phyloP scores from a whole-genome alignment of 2,329 filamentous ascomycete species.

The Diaporthe sp. region DNA sequence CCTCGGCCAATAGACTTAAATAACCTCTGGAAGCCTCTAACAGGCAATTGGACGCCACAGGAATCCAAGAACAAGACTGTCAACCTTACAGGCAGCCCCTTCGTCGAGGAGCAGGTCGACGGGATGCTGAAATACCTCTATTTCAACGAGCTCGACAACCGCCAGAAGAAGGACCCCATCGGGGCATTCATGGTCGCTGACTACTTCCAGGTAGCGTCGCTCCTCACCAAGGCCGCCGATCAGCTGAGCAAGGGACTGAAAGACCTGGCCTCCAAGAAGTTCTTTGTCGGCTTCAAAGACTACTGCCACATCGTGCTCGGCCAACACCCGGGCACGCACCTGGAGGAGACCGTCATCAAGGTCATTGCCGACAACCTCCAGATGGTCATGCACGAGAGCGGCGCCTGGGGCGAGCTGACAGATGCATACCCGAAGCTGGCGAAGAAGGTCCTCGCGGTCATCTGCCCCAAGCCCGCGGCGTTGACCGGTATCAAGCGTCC shows the following conservation, averaged over 20 bases:
- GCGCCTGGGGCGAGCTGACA: constrained; percentile 9
- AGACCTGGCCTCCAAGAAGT: not conserved
- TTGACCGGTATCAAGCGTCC: not conserved
- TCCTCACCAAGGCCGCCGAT: not conserved
- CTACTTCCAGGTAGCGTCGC: constrained; percentile 14
- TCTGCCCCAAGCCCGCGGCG: not conserved
- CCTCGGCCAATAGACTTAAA: fast-evolving
- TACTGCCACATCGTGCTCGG: not conserved
- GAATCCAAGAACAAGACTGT: constrained; percentile 21
- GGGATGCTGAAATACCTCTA: constrained; percentile 23
- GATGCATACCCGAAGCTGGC: not conserved
- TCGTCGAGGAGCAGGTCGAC: not conserved
- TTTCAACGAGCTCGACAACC: not conserved
- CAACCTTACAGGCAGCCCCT: not conserved
- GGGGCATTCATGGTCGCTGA: not conserved
- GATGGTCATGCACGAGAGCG: not conserved
- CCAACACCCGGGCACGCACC: not conserved
- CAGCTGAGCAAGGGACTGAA: not conserved
- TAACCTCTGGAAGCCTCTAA: not conserved
- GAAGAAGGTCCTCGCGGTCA: not conserved
- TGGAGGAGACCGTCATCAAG: constrained; percentile 8
- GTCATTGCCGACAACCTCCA: not conserved
- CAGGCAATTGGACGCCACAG: not conserved
- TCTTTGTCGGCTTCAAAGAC: not conserved
- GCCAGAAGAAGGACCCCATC: not conserved